Evolutionary conservation across 768 basidiomycete genomes (phyloP), one percentile per base, ranked within the genome.

Genomic region (Lentinus tigrinus): DNA sequence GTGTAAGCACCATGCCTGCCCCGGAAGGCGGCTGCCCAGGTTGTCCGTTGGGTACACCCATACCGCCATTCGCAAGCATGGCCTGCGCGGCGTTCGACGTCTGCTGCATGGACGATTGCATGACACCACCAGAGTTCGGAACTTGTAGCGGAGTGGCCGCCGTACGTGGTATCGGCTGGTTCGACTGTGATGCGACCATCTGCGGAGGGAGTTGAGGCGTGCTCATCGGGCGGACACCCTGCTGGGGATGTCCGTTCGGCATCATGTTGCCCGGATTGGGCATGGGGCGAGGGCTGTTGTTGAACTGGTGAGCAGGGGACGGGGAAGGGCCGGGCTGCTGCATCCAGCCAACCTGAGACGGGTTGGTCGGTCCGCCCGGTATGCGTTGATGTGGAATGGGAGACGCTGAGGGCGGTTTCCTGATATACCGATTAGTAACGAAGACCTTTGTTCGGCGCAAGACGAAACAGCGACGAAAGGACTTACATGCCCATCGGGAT

Each of bases 1-100:
- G 78, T 11, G 31, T 31, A 11, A 31, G 31, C 31, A 31, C 11
- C 31, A 31, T 31, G 11, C 31, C 31, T 11, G n/a, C n/a, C n/a
- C 3, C 74, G 77, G 53, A 54, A 26, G n/a, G n/a, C 34, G 71
- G 19, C 23, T 58, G 56, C 2, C 37, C 42, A 23, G 49, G 42
- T 24, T 59, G 57, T 21, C 57, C 47, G 23, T 26, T 38, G 7
- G 27, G 16, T 1, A 21, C 28, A 2, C 37, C 51, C 54, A 44
- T 46, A 10, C 51, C 56, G 9, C 27, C 24, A 34, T 38, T 48
- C 3, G 58, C 27, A 31, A 61, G 51, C 31, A 31, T 44, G n/a
- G 37, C 44, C 36, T 28, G 46, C 57, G 54, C 38, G 37, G 40
- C 52, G 38, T 38, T 43, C 27, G 58, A 60, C 3, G 57, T 23